Evolutionary conservation across 768 basidiomycete species (phyloP), one percentile per base, ranked within the genome.

Genomic region (Clavaria fumosa): DNA sequence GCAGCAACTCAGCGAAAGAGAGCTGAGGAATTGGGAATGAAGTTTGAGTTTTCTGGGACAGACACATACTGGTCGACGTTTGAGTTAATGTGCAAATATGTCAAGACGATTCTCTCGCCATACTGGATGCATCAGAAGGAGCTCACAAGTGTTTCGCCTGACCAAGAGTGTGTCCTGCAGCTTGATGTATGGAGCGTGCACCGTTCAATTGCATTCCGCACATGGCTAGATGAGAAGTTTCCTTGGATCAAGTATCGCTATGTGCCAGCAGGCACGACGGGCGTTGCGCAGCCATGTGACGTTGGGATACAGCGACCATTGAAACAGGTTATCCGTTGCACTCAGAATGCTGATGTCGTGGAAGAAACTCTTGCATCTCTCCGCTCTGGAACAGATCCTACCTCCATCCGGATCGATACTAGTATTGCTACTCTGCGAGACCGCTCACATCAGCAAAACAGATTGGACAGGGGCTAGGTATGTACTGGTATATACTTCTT

Each of bases 131-230:
- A 19, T 4, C 15, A 38, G 33, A 50, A 48, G 35, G 18, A 24
- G 11, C 10, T 23, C 11, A 41, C 35, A 18, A 26, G 39, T 30
- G 48, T 37, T 27, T 37, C 35, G 34, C 41, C 14, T 33, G 35
- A 22, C n/a, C 26, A 28, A 28, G 26, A 28, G 14, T 28, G 26
- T 28, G 26, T 28, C 26, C 26, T 28, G 9, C 26, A 14, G 9
- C 14, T 62, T 23, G 56, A 63, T 35, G 37, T 43, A 23, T 61
- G 55, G 55, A 54, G 56, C 0, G 62, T 64, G 11, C 63, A 66
- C 38, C 44, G 54, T 0, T 57, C 55, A 5, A 18, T 39, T 5
- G 53, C 53, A 11, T 65, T 65, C 39, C 42, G 51, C 3, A n/a
- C 4, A 0, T 63, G 57, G 59, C 51, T 66, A 49, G 42, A 42